Conservation (phyloP, 1,284 basidiomycete species). For the Porogramme epimiltina region DNA sequence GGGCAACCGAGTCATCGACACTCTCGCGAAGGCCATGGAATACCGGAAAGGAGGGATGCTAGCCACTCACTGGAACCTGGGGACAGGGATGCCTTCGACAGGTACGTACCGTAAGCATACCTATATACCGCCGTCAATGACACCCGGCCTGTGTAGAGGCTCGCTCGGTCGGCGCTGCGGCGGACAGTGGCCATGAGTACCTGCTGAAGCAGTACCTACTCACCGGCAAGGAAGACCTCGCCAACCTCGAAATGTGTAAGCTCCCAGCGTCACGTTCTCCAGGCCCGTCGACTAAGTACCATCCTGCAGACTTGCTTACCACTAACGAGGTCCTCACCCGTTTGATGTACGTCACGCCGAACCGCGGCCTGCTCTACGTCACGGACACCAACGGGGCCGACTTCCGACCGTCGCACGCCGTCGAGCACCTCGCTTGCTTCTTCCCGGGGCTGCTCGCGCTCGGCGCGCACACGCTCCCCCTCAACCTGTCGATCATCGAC, state of each 20-base stretch:
- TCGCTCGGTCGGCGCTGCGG: conserved; percentile 59
- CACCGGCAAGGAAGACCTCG: conserved; percentile 58
- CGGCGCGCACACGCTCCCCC: conserved; percentile 61
- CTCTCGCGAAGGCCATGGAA: conserved; percentile 39
- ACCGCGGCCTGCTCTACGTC: conserved; percentile 68
- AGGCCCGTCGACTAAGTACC: not conserved
- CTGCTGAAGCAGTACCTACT: conserved; percentile 73
- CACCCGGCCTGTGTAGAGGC: not conserved
- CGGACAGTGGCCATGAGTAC: conserved; percentile 78
- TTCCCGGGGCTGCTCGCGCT: conserved; percentile 73
- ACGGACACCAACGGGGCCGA: conserved; percentile 49
- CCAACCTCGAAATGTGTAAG: conserved; percentile 67
- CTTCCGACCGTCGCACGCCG: conserved; percentile 47
- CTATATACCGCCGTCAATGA: not conserved
- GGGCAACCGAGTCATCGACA: conserved; percentile 22
- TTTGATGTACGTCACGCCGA: conserved; percentile 67
- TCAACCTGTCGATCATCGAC: conserved; percentile 55
- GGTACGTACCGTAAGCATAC: conserved; percentile 32
- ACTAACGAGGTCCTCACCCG: conserved; percentile 63
- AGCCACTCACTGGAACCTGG: conserved; percentile 51
- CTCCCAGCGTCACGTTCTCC: conserved; percentile 1
- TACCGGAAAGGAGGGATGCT: conserved; percentile 52
- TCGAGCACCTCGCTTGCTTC: conserved; percentile 80
- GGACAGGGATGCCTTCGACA: conserved; percentile 39
- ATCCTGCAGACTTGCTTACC: conserved; percentile 55